phyloP scores from a whole-genome alignment of 2,329 filamentous ascomycete genomes.

The Calonectria honghensis region DNA sequence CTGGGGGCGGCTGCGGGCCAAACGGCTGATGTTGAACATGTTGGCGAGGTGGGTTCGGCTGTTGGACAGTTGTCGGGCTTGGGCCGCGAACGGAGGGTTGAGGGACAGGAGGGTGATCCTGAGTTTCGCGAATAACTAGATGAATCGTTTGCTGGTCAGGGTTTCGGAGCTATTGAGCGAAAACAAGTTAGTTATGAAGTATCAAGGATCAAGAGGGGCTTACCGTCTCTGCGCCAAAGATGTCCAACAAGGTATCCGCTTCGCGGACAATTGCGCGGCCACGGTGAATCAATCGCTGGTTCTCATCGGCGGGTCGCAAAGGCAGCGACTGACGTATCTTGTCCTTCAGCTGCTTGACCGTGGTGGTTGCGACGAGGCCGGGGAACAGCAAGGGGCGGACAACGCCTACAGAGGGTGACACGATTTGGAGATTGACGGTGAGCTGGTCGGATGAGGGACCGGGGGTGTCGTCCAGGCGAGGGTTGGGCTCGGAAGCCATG shows the following conservation, averaged over 20 bases:
- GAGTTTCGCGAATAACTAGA: constrained; percentile 68
- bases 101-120: constrained; percentile 55
- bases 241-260: constrained; percentile 72
- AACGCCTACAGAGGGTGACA: constrained; percentile 75
- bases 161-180: constrained; percentile 61
- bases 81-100: constrained; percentile 44
- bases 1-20: constrained; percentile 56
- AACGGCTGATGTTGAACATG: constrained; percentile 48
- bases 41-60: constrained; percentile 50
- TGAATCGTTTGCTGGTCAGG: constrained; percentile 72
- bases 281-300: constrained; percentile 77
- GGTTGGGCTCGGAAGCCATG: constrained; percentile 64
- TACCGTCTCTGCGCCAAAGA: constrained; percentile 75
- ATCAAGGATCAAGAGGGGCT: constrained; percentile 46
- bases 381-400: constrained; percentile 70
- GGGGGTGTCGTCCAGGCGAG: constrained; percentile 50
- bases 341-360: constrained; percentile 74
- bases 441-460: constrained; percentile 57
- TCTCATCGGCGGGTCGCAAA: constrained; percentile 70
- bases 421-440: constrained; percentile 73
- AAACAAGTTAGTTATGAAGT: constrained; percentile 49
- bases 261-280: constrained; percentile 74
- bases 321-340: constrained; percentile 72
- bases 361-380: constrained; percentile 69
- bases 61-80: constrained; percentile 53